phyloP scores from a whole-genome alignment of 495 filamentous ascomycete species.

The Talaromyces trachyspermus region DNA sequence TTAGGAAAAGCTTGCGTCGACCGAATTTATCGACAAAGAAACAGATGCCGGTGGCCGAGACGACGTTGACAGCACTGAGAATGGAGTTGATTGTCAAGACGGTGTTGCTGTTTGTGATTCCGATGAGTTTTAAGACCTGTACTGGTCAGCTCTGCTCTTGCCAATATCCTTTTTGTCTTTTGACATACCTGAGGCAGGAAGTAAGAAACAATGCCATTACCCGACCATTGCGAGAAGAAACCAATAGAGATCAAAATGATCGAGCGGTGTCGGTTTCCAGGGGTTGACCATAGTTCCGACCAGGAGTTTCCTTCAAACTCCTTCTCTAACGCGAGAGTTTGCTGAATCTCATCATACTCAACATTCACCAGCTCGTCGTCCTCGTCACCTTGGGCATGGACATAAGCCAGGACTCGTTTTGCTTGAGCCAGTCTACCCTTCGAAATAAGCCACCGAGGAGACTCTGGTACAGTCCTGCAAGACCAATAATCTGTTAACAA shows the following conservation, averaged over 20 bases:
- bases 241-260: constrained; percentile 51
- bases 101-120: constrained; percentile 39
- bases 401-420: constrained; percentile 20
- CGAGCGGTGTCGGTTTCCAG: constrained; percentile 58
- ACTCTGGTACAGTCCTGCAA: constrained; percentile 34
- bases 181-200: constrained; percentile 29
- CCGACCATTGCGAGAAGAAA: constrained; percentile 43
- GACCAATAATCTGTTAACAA: background rate
- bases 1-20: constrained; percentile 30
- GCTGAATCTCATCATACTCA: constrained; percentile 22
- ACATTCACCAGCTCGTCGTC: constrained; percentile 14
- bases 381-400: constrained; percentile 21
- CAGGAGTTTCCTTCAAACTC: constrained; percentile 21
- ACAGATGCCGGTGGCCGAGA: constrained; percentile 28
- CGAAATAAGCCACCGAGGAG: constrained; percentile 35
- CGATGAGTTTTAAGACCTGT: constrained; percentile 47
- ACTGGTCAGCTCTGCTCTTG: constrained; percentile 16
- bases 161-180: constrained; percentile 10
- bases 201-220: constrained; percentile 34
- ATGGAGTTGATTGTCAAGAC: constrained; percentile 30
- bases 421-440: constrained; percentile 25
- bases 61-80: constrained; percentile 32
- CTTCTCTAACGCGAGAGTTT: constrained; percentile 21
- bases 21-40: constrained; percentile 35
- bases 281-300: constrained; percentile 54